These are phyloP conservation scores for Talaromyces atroroseus DNA, from an alignment of 2,329 filamentous ascomycete species.

Conservation along the genomic window DNA sequence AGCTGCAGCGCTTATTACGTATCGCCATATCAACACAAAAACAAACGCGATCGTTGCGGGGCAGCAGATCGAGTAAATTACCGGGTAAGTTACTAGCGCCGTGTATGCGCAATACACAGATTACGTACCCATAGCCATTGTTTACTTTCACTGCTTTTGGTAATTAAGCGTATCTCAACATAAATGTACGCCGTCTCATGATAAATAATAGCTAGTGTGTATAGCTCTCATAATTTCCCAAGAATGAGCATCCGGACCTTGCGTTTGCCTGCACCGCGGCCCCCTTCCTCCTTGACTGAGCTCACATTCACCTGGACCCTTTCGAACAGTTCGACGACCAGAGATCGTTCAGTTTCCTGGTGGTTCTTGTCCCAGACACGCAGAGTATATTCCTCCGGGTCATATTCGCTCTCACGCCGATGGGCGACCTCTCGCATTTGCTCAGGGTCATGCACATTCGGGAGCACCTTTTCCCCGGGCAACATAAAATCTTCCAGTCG, in stretches of 20 bases:
- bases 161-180: no score
- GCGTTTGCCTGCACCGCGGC: constrained; percentile 79
- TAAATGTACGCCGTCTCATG: no score
- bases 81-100: background rate
- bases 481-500: constrained; percentile 75
- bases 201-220: background rate
- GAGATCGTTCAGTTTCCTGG: constrained; percentile 27
- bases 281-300: constrained; percentile 79
- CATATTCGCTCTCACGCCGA: constrained; percentile 69
- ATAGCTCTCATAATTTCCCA: constrained; percentile 18
- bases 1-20: no score
- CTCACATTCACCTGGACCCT: constrained; percentile 84
- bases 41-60: constrained; percentile 10
- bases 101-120: background rate
- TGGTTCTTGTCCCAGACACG: constrained; percentile 51
- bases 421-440: constrained; percentile 30
- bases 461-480: constrained; percentile 45
- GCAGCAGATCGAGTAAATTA: background rate
- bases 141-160: no score
- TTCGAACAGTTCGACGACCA: constrained; percentile 76
- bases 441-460: constrained; percentile 24
- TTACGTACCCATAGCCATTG: background rate
- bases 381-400: constrained; percentile 79
- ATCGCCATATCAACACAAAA: constrained; percentile 4
- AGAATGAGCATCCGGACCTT: constrained; percentile 47